Evolutionary conservation across 2,329 filamentous ascomycete genomes (phyloP).

Genomic region (Apiospora hydei): DNA sequence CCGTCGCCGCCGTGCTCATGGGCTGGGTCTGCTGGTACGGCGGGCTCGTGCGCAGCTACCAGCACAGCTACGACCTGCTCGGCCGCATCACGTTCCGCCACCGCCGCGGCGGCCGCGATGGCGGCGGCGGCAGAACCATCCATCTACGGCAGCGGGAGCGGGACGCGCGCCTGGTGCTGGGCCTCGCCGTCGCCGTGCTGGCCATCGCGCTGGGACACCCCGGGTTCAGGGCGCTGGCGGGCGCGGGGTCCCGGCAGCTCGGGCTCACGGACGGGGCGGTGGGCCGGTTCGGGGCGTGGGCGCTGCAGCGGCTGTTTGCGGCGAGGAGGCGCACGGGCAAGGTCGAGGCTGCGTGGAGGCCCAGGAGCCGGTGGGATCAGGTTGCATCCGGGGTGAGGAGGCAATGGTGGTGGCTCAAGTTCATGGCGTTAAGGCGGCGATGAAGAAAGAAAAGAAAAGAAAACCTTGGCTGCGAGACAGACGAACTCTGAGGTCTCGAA

Average conservation of each 20-base stretch:
- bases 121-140: not conserved
- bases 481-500: not conserved
- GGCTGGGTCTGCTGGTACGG: not conserved
- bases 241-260: not conserved
- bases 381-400: not conserved
- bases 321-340: not conserved
- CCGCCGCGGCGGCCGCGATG: not conserved
- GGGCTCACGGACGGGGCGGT: not conserved
- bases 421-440: not conserved
- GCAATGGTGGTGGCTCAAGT: not conserved
- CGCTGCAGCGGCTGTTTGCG: not conserved
- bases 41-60: not conserved
- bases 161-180: not conserved
- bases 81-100: not conserved
- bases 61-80: too few relatives aligned
- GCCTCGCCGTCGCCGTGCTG: not conserved
- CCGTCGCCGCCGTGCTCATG: not conserved
- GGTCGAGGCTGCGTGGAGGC: not conserved
- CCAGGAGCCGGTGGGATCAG: not conserved
- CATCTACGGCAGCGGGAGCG: not conserved
- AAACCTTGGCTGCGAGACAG: not conserved
- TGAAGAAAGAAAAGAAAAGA: not conserved
- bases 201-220: not conserved
- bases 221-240: not conserved
- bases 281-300: not conserved